Evolutionary conservation across 2,329 filamentous ascomycete species (phyloP), one percentile per base, ranked within the genome.

Genomic region (Clonostachys rhizophaga): DNA sequence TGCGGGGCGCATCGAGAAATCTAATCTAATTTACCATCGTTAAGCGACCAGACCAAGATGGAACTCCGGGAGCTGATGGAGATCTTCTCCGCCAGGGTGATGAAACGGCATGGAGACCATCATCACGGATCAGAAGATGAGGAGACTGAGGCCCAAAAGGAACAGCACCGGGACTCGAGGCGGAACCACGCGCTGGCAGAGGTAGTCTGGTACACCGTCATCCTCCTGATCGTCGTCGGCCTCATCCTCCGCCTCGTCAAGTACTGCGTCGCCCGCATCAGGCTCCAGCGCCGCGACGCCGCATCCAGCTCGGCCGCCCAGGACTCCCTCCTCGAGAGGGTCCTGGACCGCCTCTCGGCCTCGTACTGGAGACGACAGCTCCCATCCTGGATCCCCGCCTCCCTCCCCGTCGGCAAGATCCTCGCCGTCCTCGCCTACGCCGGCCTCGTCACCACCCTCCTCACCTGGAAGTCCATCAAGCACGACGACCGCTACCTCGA

Each of bases 401-500:
- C 8, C 3, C 24, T 30, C 24, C 57, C 57, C 9, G 20, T 57
- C 14, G 51, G 49, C 14, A 57, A 54, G 30, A 40, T 53, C 8
- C 33, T 45, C 2, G 6, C 51, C 6, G 42, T 59, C 17, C 16
- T 49, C 17, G 8, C 45, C 4, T 59, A 59, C 33, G 50, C 57
- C 14, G 47, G 50, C 0, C 56, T 59, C 24, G 34, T 59, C 5
- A 40, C 53, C 10, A 50, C 57, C 12, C 51, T 59, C 4, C 20
- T 59, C 1, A 58, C 57, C 0, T 59, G 46, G 43, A 59, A 59
- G 35, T 47, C 55, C 24, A 51, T 59, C 33, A 58, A 59, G 10
- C 53, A 59, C 18, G 57, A 59, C n/a, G 54, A 35, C n/a, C 57
- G 50, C 18, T 58, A 54, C 5, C 48, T 52, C 18, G 57, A 59